phyloP scores from a whole-genome alignment of 2,329 filamentous ascomycete species.

The Aspergillus arachidicola region DNA sequence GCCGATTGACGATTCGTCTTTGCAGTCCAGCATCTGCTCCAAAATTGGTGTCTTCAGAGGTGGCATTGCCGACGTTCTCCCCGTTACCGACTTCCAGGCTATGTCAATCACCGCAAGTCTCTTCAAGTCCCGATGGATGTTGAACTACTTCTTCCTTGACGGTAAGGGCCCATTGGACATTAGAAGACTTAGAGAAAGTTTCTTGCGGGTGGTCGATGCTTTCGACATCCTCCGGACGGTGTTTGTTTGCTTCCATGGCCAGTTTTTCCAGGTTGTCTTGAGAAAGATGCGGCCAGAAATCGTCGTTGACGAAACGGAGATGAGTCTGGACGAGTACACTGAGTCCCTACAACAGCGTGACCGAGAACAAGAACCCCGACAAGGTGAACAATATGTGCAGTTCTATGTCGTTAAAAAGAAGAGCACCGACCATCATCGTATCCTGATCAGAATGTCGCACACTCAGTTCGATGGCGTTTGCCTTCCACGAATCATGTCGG shows the following conservation, averaged over 20 bases:
- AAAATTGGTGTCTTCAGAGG: constrained; percentile 55
- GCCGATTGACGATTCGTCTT: constrained; percentile 40
- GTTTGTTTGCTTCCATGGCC: constrained; percentile 57
- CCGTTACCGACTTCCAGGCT: constrained; percentile 54
- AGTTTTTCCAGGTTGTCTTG: constrained; percentile 61
- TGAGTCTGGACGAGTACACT: constrained; percentile 55
- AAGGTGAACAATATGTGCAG: constrained; percentile 63
- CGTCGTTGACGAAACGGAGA: constrained; percentile 56
- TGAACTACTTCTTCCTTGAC: constrained; percentile 62
- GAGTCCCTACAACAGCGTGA: constrained; percentile 59
- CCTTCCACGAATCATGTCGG: constrained; percentile 62
- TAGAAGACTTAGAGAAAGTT: constrained; percentile 48
- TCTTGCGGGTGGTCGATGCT: constrained; percentile 55
- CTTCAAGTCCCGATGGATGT: constrained; percentile 44
- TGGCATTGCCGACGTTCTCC: constrained; percentile 59
- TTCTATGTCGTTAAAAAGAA: constrained; percentile 57
- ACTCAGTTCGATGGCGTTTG: constrained; percentile 72
- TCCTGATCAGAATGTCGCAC: constrained; percentile 65
- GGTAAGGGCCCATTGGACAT: constrained; percentile 48
- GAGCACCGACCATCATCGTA: constrained; percentile 49
- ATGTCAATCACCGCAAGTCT: constrained; percentile 40
- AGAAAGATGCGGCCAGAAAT: constrained; percentile 56
- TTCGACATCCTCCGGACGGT: constrained; percentile 70
- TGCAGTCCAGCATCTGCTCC: constrained; percentile 53
- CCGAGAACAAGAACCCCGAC: constrained; percentile 57